phyloP scores from a whole-genome alignment of 805 yeast species.

The Starmerella bombicola region DNA sequence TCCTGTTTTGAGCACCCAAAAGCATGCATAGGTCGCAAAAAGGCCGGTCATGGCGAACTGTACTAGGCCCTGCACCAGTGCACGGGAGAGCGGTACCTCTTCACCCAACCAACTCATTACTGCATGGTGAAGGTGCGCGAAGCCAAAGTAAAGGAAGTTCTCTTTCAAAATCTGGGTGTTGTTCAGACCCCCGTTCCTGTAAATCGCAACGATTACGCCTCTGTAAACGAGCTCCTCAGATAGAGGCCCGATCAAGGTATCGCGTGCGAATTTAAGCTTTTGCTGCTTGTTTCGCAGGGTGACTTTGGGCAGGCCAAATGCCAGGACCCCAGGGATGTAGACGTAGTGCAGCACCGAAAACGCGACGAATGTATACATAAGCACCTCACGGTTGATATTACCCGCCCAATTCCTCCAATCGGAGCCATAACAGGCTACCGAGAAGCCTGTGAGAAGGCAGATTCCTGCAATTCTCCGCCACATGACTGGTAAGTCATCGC shows the following conservation, averaged over 20 bases:
- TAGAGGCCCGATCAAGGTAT: constrained; percentile 56
- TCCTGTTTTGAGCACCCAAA: constrained; percentile 40
- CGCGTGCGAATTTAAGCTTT: constrained; percentile 35
- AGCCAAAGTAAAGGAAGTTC: constrained; percentile 58
- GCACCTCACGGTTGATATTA: background rate
- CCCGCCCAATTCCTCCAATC: constrained; percentile 7
- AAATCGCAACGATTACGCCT: constrained; percentile 31
- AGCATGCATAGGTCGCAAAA: constrained; percentile 58
- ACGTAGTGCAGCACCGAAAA: constrained; percentile 3
- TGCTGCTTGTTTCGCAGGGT: background rate
- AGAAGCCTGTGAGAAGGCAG: constrained; percentile 1
- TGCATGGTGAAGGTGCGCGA: constrained; percentile 72
- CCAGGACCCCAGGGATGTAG: constrained; percentile 9
- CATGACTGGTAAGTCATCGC: constrained; percentile 8
- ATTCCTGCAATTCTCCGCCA: constrained; percentile 15
- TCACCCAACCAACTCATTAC: constrained; percentile 33
- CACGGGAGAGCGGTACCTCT: constrained; percentile 6
- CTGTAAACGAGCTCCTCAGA: constrained; percentile 70
- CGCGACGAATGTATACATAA: background rate
- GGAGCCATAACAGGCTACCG: constrained; percentile 3
- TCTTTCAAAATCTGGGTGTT: constrained; percentile 26
- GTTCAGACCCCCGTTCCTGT: constrained; percentile 22
- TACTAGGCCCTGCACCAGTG: constrained; percentile 29
- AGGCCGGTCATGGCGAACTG: constrained; percentile 55
- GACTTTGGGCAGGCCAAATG: constrained; percentile 5